These are phyloP conservation scores for Camellia japonica DNA, from an alignment of 148 eudicot genomes.

Conservation along the genomic window DNA sequence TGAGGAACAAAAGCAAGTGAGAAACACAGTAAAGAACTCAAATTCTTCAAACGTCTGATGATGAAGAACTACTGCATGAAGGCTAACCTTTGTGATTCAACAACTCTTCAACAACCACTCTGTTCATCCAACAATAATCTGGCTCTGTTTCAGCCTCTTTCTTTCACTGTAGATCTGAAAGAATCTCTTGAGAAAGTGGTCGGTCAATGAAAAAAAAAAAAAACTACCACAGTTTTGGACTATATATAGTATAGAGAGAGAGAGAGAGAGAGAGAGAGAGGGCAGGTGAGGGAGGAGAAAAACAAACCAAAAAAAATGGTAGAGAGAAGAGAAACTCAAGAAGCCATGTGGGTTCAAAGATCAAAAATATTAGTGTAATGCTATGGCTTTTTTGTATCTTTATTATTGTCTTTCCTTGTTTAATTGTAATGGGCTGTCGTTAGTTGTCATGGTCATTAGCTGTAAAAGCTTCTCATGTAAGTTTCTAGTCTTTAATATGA, in stretches of 20 bases:
- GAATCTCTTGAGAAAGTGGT: constrained; percentile 21
- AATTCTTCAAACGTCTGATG: not conserved
- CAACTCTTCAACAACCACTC: not conserved
- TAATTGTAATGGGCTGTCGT: too few species aligned
- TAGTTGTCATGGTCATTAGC: too few species aligned
- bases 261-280: constrained; percentile 11
- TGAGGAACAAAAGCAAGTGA: not conserved
- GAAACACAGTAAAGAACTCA: not conserved
- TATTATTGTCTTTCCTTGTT: too few species aligned
- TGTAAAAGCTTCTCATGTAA: too few species aligned
- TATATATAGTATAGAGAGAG: not conserved
- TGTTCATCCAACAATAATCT: not conserved
- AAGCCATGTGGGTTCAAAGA: constrained; percentile 34
- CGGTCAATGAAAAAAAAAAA: constrained; percentile 25
- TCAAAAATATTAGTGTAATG: constrained; percentile 13
- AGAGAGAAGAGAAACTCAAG: constrained; percentile 22
- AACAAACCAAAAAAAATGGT: not conserved
- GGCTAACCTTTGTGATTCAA: constrained; percentile 12
- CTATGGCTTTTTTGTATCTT: not conserved
- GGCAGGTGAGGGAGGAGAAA: constrained; percentile 30
- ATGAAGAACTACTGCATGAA: not conserved
- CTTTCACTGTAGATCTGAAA: constrained; percentile 36
- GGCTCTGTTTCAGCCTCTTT: constrained; percentile 14
- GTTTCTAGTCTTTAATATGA: too few species aligned
- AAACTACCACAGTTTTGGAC: constrained; percentile 2